These are phyloP conservation scores for Amanita rimosa DNA, from an alignment of 768 basidiomycete genomes.

Conservation along the genomic window DNA sequence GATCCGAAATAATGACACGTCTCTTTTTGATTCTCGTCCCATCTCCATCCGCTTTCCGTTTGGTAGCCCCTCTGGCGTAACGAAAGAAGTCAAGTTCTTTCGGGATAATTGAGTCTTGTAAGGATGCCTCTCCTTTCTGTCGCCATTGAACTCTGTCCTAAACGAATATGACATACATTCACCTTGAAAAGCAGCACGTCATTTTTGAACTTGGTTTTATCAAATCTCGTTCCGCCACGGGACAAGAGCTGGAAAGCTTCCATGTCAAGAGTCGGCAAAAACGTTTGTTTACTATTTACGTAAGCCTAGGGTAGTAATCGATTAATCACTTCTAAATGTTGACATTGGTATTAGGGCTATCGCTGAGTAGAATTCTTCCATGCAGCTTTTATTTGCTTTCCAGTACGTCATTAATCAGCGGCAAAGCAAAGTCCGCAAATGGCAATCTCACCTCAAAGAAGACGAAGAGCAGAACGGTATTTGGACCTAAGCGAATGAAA, in stretches of 20 bases:
- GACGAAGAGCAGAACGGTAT: constrained; percentile 77
- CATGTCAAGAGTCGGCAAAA: constrained; percentile 29
- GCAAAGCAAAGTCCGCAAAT: background rate
- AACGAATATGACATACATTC: constrained; percentile 12
- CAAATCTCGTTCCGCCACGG: constrained; percentile 72
- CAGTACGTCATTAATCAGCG: background rate
- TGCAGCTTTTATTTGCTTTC: constrained; percentile 59
- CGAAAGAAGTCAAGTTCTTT: constrained; percentile 87
- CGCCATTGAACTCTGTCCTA: background rate
- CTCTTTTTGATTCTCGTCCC: constrained; percentile 21
- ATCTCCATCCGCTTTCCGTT: constrained; percentile 37
- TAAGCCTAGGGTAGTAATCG: too few species aligned
- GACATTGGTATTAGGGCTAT: too few species aligned
- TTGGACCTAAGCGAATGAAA: constrained; percentile 74
- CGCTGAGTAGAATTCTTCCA: constrained; percentile 27
- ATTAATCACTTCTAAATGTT: too few species aligned
- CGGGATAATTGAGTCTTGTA: constrained; percentile 41
- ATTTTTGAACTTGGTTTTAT: constrained; percentile 60
- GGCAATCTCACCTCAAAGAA: constrained; percentile 56
- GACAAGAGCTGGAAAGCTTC: constrained; percentile 88
- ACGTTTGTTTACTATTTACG: background rate
- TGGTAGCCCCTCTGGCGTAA: constrained; percentile 47
- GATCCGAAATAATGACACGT: constrained; percentile 17
- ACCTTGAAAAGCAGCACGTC: constrained; percentile 70
- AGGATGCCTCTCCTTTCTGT: constrained; percentile 13